Conservation (phyloP, 2,329 filamentous ascomycete species). For the Epichloe brachyelytri region DNA sequence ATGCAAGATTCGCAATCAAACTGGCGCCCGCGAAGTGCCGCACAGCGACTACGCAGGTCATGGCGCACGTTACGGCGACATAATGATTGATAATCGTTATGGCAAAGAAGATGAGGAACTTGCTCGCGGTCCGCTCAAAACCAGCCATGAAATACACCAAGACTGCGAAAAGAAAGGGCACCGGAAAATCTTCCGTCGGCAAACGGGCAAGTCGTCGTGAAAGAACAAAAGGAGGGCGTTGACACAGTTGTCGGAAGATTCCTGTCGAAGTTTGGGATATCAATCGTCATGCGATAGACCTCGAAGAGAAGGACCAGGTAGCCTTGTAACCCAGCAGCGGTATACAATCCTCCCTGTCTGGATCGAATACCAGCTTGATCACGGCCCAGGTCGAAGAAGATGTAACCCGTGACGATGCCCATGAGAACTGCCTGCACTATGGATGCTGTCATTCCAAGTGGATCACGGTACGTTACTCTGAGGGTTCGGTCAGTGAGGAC, state of each 20-base stretch:
- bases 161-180: conserved; percentile 55
- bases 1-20: conserved; percentile 58
- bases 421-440: conserved; percentile 58
- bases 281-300: conserved; percentile 59
- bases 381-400: conserved; percentile 53
- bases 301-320: conserved; percentile 69
- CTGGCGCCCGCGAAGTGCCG: conserved; percentile 59
- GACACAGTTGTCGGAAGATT: conserved; percentile 60
- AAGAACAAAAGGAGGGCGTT: conserved; percentile 54
- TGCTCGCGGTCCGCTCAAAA: conserved; percentile 47
- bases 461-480: conserved; percentile 62
- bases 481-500: conserved; percentile 59
- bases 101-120: conserved; percentile 62
- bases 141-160: conserved; percentile 72
- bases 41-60: conserved; percentile 50
- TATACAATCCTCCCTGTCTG: conserved; percentile 60
- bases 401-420: conserved; percentile 59
- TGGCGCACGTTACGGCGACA: conserved; percentile 59
- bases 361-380: conserved; percentile 62
- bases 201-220: conserved; percentile 57
- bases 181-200: conserved; percentile 58
- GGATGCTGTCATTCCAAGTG: conserved; percentile 60
- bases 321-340: conserved; percentile 56
- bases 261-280: conserved; percentile 68
- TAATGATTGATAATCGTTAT: conserved; percentile 60